These are phyloP conservation scores for Aspergillus sp. DNA, from an alignment of 2,329 filamentous ascomycete genomes.

Conservation along the genomic window DNA sequence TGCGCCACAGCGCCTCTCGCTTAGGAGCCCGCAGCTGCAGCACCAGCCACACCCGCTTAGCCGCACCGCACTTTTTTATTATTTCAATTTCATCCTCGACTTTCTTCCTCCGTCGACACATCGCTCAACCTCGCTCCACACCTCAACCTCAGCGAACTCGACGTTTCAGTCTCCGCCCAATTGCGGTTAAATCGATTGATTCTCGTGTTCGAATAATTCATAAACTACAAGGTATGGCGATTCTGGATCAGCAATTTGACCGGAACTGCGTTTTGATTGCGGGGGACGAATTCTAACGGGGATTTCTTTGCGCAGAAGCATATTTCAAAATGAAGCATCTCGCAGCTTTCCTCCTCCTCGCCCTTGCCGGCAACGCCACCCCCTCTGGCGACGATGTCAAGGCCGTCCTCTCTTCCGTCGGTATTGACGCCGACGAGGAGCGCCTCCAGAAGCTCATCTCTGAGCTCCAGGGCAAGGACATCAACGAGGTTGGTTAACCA, in stretches of 20 bases:
- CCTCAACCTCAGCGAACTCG: conserved; percentile 57
- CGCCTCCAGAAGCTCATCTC: conserved; percentile 78
- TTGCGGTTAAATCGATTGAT: conserved; percentile 99
- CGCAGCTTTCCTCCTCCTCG: conserved; percentile 96
- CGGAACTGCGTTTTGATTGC: neutral
- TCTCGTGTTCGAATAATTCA: conserved; percentile 43
- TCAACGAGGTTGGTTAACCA: conserved; percentile 67
- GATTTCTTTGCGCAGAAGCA: conserved; percentile 11
- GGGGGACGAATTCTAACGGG: conserved; percentile 11
- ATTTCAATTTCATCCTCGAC: conserved; percentile 22
- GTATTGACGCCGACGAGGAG: conserved; percentile 84
- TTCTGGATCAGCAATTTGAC: neutral
- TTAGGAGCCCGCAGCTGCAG: conserved; percentile 20
- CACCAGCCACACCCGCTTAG: conserved; percentile 27
- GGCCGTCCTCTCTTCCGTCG: conserved; percentile 81
- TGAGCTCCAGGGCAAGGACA: conserved; percentile 60
- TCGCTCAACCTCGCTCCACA: conserved; percentile 19
- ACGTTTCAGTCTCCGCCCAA: conserved; percentile 99
- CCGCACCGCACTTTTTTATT: conserved; percentile 33
- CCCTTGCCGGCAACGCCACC: conserved; percentile 81
- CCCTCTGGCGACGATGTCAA: conserved; percentile 83
- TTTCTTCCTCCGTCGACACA: conserved; percentile 18
- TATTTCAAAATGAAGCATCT: conserved; percentile 94
- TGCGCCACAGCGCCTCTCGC: conserved; percentile 28
- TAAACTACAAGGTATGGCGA: conserved; percentile 20